Base-by-base conservation (phyloP, 768 basidiomycete species). In the Trametes cinnabarina region DNA sequence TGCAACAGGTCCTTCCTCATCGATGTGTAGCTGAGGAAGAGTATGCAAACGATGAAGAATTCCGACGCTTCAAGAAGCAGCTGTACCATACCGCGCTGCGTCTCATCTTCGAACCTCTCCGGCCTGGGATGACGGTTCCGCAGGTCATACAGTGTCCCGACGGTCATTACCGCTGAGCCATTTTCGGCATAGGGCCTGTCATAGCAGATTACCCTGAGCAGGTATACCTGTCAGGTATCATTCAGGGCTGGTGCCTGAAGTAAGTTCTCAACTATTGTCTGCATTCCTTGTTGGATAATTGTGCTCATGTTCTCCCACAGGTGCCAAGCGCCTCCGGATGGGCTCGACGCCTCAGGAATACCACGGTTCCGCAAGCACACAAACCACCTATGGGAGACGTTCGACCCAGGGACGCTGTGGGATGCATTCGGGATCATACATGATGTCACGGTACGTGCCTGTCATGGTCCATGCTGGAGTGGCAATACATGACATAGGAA, bases 171-270 rank as follows among this genome's bases (percentile, higher is more conserved):
- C 57, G 63, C 8, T 46, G 53, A 14, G 50, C 41, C 1, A 47
- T 65, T 19, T 65, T 32, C 35, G 61, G 41, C 17, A 46, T 64
- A n/a, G 64, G 63, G 0, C 63, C 64, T 2, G 63, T 57, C 44
- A 65, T 65, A 42, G 64, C 63, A 12, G 64, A 65, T 51, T 65
- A 65, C 30, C 64, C 63, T 1, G 64, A 65, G 47, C 64, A 65
- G 40, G 58, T 50, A 1, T 26, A 53, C 10, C 26, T 61, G 1
- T 53, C 64, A 1, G 19, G 35, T 8, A 63, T 63, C 17, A 63
- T 65, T 2, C 62, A 65, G 28, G 49, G 54, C 4, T 65, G 64
- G 64, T 65, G 64, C 43, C 46, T 48, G 6, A 51, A 30, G 63
- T 65, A n/a, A 40, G 51, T n/a, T n/a, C n/a, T n/a, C n/a, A n/a